phyloP scores from a whole-genome alignment of 176 grass and related monocot genomes.

The Cymbopogon citratus region DNA sequence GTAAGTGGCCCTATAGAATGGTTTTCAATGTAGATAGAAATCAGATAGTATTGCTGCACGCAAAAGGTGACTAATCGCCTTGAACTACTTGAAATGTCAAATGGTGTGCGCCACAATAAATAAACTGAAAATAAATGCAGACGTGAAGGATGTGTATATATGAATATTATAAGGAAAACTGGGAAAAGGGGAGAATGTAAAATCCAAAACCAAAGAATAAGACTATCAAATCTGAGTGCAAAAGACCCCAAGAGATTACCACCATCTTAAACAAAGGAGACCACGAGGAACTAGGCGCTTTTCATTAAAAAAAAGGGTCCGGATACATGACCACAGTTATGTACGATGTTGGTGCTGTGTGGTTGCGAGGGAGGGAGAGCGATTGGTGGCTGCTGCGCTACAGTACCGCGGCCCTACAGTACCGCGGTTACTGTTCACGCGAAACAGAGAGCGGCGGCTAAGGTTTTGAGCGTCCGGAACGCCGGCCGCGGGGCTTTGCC shows the following conservation, averaged over 20 bases:
- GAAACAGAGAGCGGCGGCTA: no score
- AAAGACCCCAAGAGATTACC: background rate
- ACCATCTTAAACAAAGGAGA: background rate
- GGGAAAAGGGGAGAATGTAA: background rate
- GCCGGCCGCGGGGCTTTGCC: no score
- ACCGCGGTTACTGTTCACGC: no score
- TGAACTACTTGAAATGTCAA: background rate
- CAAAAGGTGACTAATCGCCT: background rate
- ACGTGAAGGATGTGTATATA: background rate
- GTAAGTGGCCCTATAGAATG: constrained; percentile 30
- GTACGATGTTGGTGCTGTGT: no score
- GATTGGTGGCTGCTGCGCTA: no score
- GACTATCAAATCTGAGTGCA: background rate
- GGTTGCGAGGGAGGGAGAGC: no score
- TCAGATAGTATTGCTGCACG: background rate
- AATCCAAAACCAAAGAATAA: background rate
- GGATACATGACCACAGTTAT: background rate
- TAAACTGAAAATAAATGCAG: background rate
- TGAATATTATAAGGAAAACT: background rate
- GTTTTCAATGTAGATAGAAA: background rate
- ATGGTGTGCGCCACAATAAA: background rate
- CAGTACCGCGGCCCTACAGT: no score
- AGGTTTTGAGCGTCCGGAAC: no score
- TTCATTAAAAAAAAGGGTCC: background rate
- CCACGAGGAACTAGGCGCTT: background rate